Conservation (phyloP, 306 rosid genomes). For the Geum urbanum region DNA sequence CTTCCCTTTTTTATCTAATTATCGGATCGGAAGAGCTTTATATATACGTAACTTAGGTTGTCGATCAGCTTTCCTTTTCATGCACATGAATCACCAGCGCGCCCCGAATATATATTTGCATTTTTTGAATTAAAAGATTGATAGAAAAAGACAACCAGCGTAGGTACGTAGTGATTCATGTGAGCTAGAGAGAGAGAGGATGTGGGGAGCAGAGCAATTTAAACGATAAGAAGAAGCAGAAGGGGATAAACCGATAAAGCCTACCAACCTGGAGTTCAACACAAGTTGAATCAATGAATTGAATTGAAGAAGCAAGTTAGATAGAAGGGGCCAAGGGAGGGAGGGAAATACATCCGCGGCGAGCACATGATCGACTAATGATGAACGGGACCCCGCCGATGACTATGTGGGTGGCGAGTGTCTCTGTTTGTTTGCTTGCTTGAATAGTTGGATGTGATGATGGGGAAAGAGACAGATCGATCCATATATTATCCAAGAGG, state of each 20-base stretch:
- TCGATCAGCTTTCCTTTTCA: neutral
- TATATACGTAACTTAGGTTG: neutral
- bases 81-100: neutral
- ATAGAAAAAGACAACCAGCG: neutral
- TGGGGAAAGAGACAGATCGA: constrained; percentile 7
- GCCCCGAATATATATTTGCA: neutral
- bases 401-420: no score
- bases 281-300: neutral
- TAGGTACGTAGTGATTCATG: neutral
- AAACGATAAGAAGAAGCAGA: neutral
- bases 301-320: neutral
- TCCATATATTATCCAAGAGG: neutral
- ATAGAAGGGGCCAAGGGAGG: neutral
- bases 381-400: neutral
- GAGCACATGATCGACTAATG: neutral
- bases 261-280: constrained; percentile 1
- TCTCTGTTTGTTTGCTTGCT: no score
- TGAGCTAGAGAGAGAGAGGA: neutral
- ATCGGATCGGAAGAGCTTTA: neutral
- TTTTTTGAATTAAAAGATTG: neutral
- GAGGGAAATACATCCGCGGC: neutral
- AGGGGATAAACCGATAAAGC: neutral
- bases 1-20: neutral
- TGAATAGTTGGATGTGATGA: neutral
- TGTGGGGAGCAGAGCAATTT: neutral